Percentiles rank a stretch among this genome's conserved stretches.
Conservation (phyloP, 345 rosid genomes). For the Cardamine resedifolia region DNA sequence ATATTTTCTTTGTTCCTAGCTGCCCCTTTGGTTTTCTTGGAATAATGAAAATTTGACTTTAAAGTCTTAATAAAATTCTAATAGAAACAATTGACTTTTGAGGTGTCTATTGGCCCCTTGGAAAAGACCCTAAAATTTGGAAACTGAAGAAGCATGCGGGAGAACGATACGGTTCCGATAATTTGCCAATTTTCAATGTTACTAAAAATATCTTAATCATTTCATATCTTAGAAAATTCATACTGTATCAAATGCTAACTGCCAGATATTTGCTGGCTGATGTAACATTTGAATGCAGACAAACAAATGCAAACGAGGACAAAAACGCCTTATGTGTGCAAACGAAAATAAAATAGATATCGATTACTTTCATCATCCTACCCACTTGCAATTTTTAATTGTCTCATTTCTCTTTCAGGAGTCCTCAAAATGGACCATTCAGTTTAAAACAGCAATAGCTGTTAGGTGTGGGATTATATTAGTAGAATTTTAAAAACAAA, state of each 20-base stretch:
- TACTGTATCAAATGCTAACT: not conserved
- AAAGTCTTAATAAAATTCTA: not conserved
- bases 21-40: not conserved
- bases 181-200: too few relatives aligned
- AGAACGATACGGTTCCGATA: too few relatives aligned
- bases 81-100: too few relatives aligned
- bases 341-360: not conserved
- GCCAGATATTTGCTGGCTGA: not conserved
- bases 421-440: not conserved
- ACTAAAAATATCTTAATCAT: not conserved
- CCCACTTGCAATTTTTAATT: not conserved
- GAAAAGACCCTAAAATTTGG: too few relatives aligned
- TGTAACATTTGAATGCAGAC: not conserved
- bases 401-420: not conserved
- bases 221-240: not conserved
- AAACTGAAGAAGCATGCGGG: too few relatives aligned
- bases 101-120: too few relatives aligned
- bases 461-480: too few relatives aligned
- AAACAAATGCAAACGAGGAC: not conserved
- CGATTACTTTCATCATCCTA: not conserved
- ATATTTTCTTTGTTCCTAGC: slow-evolving; percentile 4
- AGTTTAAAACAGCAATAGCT: not conserved
- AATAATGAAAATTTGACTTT: not conserved
- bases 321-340: not conserved
- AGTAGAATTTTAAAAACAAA: too few relatives aligned